phyloP scores from a whole-genome alignment of 768 basidiomycete genomes.

The Tricholoma flavovirens region DNA sequence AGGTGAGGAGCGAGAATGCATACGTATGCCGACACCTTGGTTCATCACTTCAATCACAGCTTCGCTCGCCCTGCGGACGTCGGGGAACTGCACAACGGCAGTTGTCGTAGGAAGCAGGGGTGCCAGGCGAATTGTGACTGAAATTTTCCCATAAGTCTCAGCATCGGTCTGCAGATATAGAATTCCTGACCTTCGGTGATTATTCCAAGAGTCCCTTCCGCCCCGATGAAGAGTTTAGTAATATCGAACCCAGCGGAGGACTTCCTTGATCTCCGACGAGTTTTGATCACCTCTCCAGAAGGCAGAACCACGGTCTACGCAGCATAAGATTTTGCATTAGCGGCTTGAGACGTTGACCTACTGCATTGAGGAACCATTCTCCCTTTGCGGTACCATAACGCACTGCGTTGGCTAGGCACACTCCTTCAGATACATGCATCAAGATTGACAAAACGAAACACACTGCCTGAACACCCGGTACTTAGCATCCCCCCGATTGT shows the following conservation, averaged over 20 bases:
- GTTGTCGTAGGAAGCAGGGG: slow-evolving; percentile 80
- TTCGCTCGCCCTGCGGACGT: slow-evolving; percentile 66
- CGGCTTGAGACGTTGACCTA: slow-evolving; percentile 27
- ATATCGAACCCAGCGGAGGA: slow-evolving; percentile 84
- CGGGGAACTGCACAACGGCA: slow-evolving; percentile 75
- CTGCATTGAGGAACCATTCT: slow-evolving; percentile 87
- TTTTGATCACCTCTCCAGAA: slow-evolving; percentile 86
- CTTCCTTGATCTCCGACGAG: slow-evolving; percentile 70
- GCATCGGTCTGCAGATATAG: not conserved
- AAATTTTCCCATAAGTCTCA: not conserved
- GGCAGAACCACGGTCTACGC: slow-evolving; percentile 84
- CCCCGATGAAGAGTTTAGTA: slow-evolving; percentile 84
- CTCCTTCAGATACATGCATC: not conserved
- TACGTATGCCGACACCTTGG: slow-evolving; percentile 72
- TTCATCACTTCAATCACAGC: slow-evolving; percentile 71
- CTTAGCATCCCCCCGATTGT: slow-evolving; percentile 85
- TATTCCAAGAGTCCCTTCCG: slow-evolving; percentile 75
- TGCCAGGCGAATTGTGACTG: slow-evolving; percentile 76
- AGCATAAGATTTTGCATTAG: not conserved
- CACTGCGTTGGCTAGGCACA: slow-evolving; percentile 60
- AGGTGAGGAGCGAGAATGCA: slow-evolving; percentile 20
- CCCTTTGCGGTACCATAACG: slow-evolving; percentile 85
- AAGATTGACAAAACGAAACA: slow-evolving; percentile 9
- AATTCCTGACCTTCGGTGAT: slow-evolving; percentile 65
- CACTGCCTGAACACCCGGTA: slow-evolving; percentile 83